Percentiles rank a stretch among this genome's conserved stretches.
phyloP scores from a whole-genome alignment of 2,329 filamentous ascomycete genomes.

The Fusarium concolor region DNA sequence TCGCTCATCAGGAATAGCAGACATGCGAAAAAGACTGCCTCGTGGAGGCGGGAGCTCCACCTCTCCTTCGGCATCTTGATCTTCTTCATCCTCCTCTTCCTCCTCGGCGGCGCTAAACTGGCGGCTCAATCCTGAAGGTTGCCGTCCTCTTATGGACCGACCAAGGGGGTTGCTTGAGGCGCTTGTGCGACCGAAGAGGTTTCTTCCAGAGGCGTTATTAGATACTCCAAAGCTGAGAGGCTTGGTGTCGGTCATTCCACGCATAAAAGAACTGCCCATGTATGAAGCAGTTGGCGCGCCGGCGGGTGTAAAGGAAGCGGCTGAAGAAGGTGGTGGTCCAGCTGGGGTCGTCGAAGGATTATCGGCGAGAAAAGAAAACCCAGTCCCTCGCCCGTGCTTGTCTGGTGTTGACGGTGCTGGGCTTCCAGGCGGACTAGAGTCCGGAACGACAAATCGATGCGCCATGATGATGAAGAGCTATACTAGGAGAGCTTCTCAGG shows the following conservation, averaged over 20 bases:
- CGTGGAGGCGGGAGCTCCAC: conserved; percentile 49
- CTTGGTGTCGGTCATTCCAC: conserved; percentile 55
- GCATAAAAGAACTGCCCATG: conserved; percentile 66
- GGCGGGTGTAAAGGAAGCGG: conserved; percentile 66
- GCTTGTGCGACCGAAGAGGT: conserved; percentile 54
- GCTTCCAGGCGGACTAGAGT: conserved; percentile 57
- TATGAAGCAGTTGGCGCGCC: conserved; percentile 67
- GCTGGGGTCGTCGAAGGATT: conserved; percentile 66
- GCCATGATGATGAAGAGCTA: conserved; percentile 51
- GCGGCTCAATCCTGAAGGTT: conserved; percentile 64
- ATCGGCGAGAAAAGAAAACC: conserved; percentile 56
- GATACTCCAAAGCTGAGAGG: conserved; percentile 54
- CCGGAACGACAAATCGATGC: conserved; percentile 56
- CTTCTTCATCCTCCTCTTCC: conserved; percentile 45
- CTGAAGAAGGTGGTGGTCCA: conserved; percentile 63
- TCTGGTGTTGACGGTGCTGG: conserved; percentile 64
- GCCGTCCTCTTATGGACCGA: conserved; percentile 58
- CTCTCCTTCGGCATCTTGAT: conserved; percentile 52
- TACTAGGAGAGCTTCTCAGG: conserved; percentile 32
- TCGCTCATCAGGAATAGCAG: conserved; percentile 27
- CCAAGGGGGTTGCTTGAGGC: conserved; percentile 59
- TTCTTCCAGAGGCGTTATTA: conserved; percentile 47
- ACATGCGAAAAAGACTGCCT: conserved; percentile 51
- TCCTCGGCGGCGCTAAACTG: conserved; percentile 52
- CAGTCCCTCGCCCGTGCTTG: conserved; percentile 50